These are phyloP conservation scores for Leccinum arenicola DNA, from an alignment of 768 basidiomycete genomes.

Conservation along the genomic window DNA sequence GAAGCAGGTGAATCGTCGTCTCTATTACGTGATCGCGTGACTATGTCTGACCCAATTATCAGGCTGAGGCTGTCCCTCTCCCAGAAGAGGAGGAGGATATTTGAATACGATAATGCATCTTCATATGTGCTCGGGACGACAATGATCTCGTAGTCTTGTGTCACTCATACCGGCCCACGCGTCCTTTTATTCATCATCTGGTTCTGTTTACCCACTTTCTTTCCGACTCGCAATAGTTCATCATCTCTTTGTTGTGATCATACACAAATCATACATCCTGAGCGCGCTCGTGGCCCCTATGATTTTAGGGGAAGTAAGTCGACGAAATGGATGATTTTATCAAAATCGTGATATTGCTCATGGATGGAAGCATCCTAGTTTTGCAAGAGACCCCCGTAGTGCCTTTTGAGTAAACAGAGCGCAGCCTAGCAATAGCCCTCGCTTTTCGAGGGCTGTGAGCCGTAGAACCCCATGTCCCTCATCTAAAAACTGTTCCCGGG, in stretches of 20 bases:
- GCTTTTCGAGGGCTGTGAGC: slow-evolving; percentile 23
- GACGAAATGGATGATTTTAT: slow-evolving; percentile 1
- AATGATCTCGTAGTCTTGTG: slow-evolving; percentile 20
- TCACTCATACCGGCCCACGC: slow-evolving; percentile 16
- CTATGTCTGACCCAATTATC: slow-evolving; percentile 11
- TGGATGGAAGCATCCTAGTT: neutral
- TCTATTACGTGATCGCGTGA: neutral
- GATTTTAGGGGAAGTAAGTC: slow-evolving; percentile 5
- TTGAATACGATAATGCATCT: slow-evolving; percentile 35
- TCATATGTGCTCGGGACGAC: slow-evolving; percentile 20
- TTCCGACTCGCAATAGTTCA: slow-evolving; percentile 24
- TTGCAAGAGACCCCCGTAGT: neutral
- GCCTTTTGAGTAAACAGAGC: slow-evolving; percentile 2
- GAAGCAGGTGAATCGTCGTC: slow-evolving; percentile 46
- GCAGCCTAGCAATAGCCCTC: slow-evolving; percentile 14
- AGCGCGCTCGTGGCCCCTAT: neutral
- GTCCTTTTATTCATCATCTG: slow-evolving; percentile 19
- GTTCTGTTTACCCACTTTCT: slow-evolving; percentile 17
- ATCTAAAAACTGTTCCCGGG: slow-evolving; percentile 18
- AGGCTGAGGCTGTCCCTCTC: slow-evolving; percentile 91
- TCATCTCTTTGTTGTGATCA: slow-evolving; percentile 25
- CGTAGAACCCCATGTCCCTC: slow-evolving; percentile 8
- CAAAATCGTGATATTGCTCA: neutral
- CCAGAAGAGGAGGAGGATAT: slow-evolving; percentile 97
- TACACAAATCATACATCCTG: slow-evolving; percentile 20